Percentiles rank a stretch among this genome's conserved stretches.
Conservation (phyloP, 1,284 basidiomycete species). For the Inonotus obliquus region DNA sequence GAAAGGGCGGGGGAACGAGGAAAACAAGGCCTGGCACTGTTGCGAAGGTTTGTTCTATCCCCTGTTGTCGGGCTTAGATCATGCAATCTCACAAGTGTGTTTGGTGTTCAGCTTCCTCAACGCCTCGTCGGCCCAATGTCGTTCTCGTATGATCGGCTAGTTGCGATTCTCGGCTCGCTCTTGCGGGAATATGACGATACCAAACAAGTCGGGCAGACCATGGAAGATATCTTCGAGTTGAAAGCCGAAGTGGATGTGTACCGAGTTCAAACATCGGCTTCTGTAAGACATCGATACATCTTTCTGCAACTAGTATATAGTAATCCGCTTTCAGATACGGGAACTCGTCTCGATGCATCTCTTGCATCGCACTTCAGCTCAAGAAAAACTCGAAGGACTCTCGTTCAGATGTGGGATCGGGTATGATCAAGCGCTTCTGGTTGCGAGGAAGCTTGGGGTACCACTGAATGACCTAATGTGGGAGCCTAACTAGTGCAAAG, state of each 20-base stretch:
- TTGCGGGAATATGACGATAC: slow-evolving; percentile 78
- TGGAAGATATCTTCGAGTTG: slow-evolving; percentile 44
- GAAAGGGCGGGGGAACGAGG: slow-evolving; percentile 38
- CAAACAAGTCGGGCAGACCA: slow-evolving; percentile 42
- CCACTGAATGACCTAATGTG: slow-evolving; percentile 69
- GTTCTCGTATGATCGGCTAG: slow-evolving; percentile 78
- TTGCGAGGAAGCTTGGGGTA: slow-evolving; percentile 64
- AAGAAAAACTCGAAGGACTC: slow-evolving; percentile 65
- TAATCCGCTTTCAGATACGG: slow-evolving; percentile 45
- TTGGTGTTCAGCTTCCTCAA: slow-evolving; percentile 58
- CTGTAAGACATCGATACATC: slow-evolving; percentile 36
- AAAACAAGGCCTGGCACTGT: slow-evolving; percentile 25
- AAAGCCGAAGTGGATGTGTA: slow-evolving; percentile 66
- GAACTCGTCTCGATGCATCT: slow-evolving; percentile 69
- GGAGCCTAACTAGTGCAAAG: slow-evolving; percentile 36
- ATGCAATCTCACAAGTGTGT: not conserved
- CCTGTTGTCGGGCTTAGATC: not conserved
- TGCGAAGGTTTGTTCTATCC: slow-evolving; percentile 17
- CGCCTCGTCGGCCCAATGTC: slow-evolving; percentile 75
- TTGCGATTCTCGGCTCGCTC: slow-evolving; percentile 80
- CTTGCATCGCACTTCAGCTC: slow-evolving; percentile 59
- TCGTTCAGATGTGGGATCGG: slow-evolving; percentile 75
- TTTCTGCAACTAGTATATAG: not conserved
- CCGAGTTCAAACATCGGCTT: slow-evolving; percentile 51
- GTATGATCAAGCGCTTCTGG: slow-evolving; percentile 53